Conservation (phyloP, 2,329 filamentous ascomycete species). For the Calycina herbarum region DNA sequence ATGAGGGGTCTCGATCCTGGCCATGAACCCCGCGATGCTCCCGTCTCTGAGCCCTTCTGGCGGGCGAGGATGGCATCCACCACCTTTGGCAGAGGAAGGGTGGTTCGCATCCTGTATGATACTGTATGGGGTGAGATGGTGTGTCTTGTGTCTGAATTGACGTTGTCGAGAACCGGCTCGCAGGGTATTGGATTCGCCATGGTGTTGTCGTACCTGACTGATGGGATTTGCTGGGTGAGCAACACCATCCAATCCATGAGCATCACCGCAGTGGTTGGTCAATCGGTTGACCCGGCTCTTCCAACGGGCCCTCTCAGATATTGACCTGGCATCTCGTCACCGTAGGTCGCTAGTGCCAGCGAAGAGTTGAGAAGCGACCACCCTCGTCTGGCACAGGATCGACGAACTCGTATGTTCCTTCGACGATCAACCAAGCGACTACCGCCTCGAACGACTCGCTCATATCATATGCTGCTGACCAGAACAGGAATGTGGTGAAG, state of each 20-base stretch:
- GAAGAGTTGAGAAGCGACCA: constrained; percentile 3
- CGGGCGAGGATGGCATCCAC: neutral
- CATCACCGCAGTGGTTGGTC: neutral
- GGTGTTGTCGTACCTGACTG: constrained; percentile 6
- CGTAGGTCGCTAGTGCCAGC: neutral
- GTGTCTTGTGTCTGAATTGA: neutral
- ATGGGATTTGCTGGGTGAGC: neutral
- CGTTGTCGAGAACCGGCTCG: constrained; percentile 6
- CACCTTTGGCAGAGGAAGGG: neutral
- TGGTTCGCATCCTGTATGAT: neutral
- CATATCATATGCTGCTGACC: neutral
- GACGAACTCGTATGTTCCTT: too few species aligned
- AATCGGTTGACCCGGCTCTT: constrained; percentile 3
- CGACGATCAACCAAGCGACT: neutral
- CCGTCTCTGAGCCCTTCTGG: constrained; percentile 1
- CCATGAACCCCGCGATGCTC: constrained; percentile 2
- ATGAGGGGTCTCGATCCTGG: constrained; percentile 3
- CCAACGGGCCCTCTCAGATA: constrained; percentile 3
- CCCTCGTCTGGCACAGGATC: neutral
- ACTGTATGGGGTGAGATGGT: neutral
- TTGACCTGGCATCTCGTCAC: neutral
- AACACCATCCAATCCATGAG: neutral
- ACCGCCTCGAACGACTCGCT: neutral
- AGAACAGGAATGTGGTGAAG: constrained; percentile 4
- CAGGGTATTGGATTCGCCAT: constrained; percentile 2